These are phyloP conservation scores for Lachnum nothofagi DNA, from an alignment of 2,329 filamentous ascomycete genomes.

Conservation along the genomic window DNA sequence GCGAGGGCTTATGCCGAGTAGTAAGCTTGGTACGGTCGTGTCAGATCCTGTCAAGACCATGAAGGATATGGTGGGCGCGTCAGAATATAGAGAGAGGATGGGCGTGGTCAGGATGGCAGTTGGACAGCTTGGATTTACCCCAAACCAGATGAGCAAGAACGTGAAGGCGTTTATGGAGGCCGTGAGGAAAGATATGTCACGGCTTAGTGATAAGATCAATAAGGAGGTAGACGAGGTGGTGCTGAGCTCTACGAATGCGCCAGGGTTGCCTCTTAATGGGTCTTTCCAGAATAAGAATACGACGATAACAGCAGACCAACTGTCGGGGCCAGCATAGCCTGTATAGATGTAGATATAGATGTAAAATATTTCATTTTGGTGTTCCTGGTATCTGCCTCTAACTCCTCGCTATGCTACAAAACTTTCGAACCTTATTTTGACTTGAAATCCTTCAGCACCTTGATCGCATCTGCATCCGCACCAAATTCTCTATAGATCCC, in stretches of 20 bases:
- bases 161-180: slow-evolving; percentile 70
- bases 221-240: slow-evolving; percentile 75
- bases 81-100: slow-evolving; percentile 78
- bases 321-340: slow-evolving; percentile 42
- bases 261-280: slow-evolving; percentile 81
- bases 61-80: slow-evolving; percentile 75
- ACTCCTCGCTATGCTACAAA: slow-evolving; percentile 45
- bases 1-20: slow-evolving; percentile 84
- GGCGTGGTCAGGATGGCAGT: slow-evolving; percentile 86
- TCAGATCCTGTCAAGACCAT: slow-evolving; percentile 71
- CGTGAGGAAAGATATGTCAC: slow-evolving; percentile 71
- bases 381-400: slow-evolving; percentile 28
- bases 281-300: slow-evolving; percentile 62
- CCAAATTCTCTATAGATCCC: slow-evolving; percentile 57
- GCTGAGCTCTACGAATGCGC: slow-evolving; percentile 79
- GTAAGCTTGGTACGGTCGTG: slow-evolving; percentile 84
- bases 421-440: slow-evolving; percentile 15
- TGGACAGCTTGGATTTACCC: slow-evolving; percentile 83
- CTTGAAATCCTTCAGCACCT: slow-evolving; percentile 37
- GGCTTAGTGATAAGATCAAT: slow-evolving; percentile 55
- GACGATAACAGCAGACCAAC: slow-evolving; percentile 46
- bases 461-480: slow-evolving; percentile 54
- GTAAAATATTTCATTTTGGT: slow-evolving; percentile 32
- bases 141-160: slow-evolving; percentile 79
- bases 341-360: slow-evolving; percentile 35